A percentile compares a stretch with the other conserved stretches of the same genome.
These are phyloP conservation scores for Priceomyces castillae DNA, from an alignment of 805 yeast species.

Conservation along the genomic window DNA sequence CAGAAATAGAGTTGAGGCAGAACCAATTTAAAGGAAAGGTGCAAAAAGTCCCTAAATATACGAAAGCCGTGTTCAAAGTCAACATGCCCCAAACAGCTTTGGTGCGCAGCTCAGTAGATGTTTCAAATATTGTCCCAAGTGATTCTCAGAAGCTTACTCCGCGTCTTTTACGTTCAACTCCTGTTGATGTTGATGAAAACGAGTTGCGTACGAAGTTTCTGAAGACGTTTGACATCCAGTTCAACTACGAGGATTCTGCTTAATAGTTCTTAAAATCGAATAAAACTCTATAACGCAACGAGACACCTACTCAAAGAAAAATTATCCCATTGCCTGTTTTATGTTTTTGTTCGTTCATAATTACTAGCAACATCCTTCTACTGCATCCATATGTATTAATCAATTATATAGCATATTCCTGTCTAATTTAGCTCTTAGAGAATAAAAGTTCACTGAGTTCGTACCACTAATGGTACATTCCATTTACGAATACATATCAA, in stretches of 20 bases:
- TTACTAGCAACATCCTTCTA: no score
- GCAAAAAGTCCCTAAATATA: conserved; percentile 19
- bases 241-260: conserved; percentile 5
- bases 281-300: no score
- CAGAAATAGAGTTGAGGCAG: conserved; percentile 20
- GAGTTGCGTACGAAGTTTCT: conserved; percentile 7
- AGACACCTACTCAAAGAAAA: no score
- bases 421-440: no score
- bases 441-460: no score
- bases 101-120: not conserved
- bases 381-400: no score
- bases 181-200: conserved; percentile 1
- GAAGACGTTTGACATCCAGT: conserved; percentile 10
- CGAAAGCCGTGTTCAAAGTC: conserved; percentile 2
- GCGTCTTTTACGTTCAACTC: not conserved
- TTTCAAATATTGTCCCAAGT: not conserved
- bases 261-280: no score
- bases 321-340: no score
- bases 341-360: no score
- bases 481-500: no score
- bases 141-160: conserved; percentile 1
- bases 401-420: no score
- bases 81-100: not conserved
- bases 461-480: no score
- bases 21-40: conserved; percentile 18